Evolutionary conservation across 352 stramenopile genomes (phyloP), one percentile per base, ranked within the genome.

Genomic region (Elongisporangium senticosum): DNA sequence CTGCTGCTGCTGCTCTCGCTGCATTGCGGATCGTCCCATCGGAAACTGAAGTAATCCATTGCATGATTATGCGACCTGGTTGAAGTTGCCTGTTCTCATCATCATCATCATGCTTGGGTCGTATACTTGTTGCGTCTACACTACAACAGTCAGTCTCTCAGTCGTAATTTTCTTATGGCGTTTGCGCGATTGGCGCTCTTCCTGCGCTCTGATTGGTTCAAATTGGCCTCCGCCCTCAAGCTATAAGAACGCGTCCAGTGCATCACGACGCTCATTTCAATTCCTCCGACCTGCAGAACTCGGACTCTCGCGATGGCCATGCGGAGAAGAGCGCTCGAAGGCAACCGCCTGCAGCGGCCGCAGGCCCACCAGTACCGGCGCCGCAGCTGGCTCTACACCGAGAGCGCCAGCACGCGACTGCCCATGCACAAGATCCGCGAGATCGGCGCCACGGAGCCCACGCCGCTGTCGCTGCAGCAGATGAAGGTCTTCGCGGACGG

Each of bases 401-500:
- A 43, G 33, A 43, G 33, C 33, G 33, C 33, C 33, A 43, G 33
- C 33, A 17, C 33, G 5, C 7, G 33, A 1, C 33, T 91, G 63
- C 57, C 69, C 4, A 89, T 91, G 79, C 68, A 86, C 37, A 68
- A 89, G 60, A 82, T 90, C 53, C 69, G 67, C 22, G 74, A 77
- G 24, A 75, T 90, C 33, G 80, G 80, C 3, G 43, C 71, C 33
- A 72, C 63, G 14, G 62, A 73, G 48, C 84, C 84, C 20, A 89
- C 76, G 20, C 84, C 84, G 17, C 69, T 93, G 70, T 87, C 79
- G 21, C 69, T 93, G 54, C 84, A 79, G 58, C 84, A 93, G 57
- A 93, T 93, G 84, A 84, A 85, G 59, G 75, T 70, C 49, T 91
- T 89, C 47, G 72, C 84, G n/a, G 75, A 85, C 49, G 74, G 71